A percentile compares a stretch with the other conserved stretches of the same genome.
Evolutionary conservation across 2,329 filamentous ascomycete species (phyloP).

Genomic region (Orbilia blumenaviensis): DNA sequence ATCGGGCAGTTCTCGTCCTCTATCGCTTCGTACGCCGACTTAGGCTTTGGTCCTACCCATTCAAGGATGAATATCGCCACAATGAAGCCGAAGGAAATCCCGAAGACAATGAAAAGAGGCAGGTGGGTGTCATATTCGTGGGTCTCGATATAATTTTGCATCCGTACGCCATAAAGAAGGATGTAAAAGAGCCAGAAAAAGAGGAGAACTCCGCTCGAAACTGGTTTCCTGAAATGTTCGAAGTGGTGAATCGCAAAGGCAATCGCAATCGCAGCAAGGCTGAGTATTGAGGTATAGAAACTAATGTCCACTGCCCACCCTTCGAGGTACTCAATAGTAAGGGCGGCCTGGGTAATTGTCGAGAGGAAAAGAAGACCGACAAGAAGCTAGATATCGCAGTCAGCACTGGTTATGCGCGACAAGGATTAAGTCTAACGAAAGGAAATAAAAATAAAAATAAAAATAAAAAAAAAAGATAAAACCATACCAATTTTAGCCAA

Average conservation of each 20-base stretch:
- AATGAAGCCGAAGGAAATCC: constrained; percentile 75
- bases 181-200: constrained; percentile 92
- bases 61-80: constrained; percentile 78
- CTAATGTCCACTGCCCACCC: constrained; percentile 84
- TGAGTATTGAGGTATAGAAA: constrained; percentile 80
- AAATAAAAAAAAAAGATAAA: background rate
- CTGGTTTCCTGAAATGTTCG: constrained; percentile 82
- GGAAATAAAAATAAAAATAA: too few relatives aligned
- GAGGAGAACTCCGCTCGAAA: constrained; percentile 85
- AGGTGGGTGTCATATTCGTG: constrained; percentile 73
- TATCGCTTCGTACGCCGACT: constrained; percentile 71
- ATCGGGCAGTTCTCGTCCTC: constrained; percentile 70
- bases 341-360: constrained; percentile 73
- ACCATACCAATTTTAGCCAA: constrained; percentile 82
- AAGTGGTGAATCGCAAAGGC: constrained; percentile 84
- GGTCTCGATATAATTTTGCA: constrained; percentile 84
- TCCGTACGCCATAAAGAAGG: constrained; percentile 79
- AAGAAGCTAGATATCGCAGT: constrained; percentile 53
- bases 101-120: constrained; percentile 81
- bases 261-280: constrained; percentile 75
- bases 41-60: constrained; percentile 82
- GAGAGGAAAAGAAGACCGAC: constrained; percentile 68
- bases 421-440: background rate
- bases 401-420: background rate
- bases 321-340: constrained; percentile 75